Percentiles rank a stretch among this genome's conserved stretches.
Conservation (phyloP, 1,139 yeast genomes). For the Candida sanyaensis region DNA sequence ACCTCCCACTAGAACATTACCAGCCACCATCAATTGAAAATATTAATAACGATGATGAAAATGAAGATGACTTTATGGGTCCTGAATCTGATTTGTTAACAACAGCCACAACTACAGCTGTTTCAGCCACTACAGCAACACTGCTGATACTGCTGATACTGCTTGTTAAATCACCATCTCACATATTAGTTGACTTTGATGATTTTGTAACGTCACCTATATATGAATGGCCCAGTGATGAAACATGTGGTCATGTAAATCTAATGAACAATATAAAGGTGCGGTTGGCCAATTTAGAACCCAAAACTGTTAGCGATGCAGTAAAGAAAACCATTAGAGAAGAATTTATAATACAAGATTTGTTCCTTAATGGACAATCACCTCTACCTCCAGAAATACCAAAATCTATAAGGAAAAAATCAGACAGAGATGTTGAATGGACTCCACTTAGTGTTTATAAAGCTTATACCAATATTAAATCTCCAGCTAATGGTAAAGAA, state of each 20-base stretch:
- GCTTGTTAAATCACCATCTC: slow-evolving; percentile 9
- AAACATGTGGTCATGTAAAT: slow-evolving; percentile 12
- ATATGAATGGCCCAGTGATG: slow-evolving; percentile 18
- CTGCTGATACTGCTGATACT: slow-evolving; percentile 9
- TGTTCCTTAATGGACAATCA: slow-evolving; percentile 13
- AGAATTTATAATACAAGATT: slow-evolving; percentile 19
- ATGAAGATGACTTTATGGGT: neutral
- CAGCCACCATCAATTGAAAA: slow-evolving; percentile 5
- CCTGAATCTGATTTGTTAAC: slow-evolving; percentile 4
- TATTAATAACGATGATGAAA: slow-evolving; percentile 3
- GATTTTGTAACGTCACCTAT: slow-evolving; percentile 15
- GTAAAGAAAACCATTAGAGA: slow-evolving; percentile 21
- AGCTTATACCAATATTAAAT: slow-evolving; percentile 36
- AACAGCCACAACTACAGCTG: slow-evolving; percentile 1
- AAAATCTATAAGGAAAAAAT: slow-evolving; percentile 22
- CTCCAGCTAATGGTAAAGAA: slow-evolving; percentile 24
- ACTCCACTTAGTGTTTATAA: slow-evolving; percentile 37
- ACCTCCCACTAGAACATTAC: slow-evolving; percentile 6
- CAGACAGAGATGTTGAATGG: slow-evolving; percentile 28
- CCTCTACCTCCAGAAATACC: slow-evolving; percentile 12
- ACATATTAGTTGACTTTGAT: slow-evolving; percentile 7
- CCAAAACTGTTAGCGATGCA: slow-evolving; percentile 16
- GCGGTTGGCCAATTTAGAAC: slow-evolving; percentile 14
- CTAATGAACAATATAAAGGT: slow-evolving; percentile 13
- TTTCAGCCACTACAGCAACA: slow-evolving; percentile 3